These are phyloP conservation scores for Rhodotorula sp. DNA, from an alignment of 1,284 basidiomycete genomes.

Conservation along the genomic window DNA sequence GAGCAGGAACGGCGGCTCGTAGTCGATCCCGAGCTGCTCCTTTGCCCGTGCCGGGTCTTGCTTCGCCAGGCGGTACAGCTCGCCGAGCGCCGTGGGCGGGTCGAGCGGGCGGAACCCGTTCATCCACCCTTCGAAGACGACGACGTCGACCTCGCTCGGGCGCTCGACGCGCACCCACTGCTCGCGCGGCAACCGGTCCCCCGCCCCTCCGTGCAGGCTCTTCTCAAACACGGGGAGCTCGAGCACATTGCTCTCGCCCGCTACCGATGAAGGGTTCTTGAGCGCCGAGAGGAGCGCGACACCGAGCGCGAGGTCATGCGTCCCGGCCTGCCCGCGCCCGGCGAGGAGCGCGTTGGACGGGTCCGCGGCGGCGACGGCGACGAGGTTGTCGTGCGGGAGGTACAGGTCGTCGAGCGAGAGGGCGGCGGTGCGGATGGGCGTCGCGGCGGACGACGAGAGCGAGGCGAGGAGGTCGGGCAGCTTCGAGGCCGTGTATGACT, in stretches of 20 bases:
- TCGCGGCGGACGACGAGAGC: slow-evolving; percentile 27
- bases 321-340: slow-evolving; percentile 83
- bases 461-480: slow-evolving; percentile 55
- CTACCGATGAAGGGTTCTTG: slow-evolving; percentile 46
- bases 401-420: slow-evolving; percentile 87
- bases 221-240: slow-evolving; percentile 84
- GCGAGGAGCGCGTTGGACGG: slow-evolving; percentile 66
- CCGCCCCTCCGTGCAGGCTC: slow-evolving; percentile 71
- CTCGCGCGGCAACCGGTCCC: slow-evolving; percentile 65
- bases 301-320: slow-evolving; percentile 75
- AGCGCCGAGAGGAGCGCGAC: slow-evolving; percentile 59
- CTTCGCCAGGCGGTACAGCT: slow-evolving; percentile 45
- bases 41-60: slow-evolving; percentile 3
- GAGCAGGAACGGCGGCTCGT: slow-evolving; percentile 43
- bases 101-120: slow-evolving; percentile 53
- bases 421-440: slow-evolving; percentile 61
- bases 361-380: slow-evolving; percentile 59
- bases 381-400: slow-evolving; percentile 65
- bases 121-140: slow-evolving; percentile 74
- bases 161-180: slow-evolving; percentile 49
- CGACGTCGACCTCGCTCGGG: slow-evolving; percentile 66
- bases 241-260: slow-evolving; percentile 49
- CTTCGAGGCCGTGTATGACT: slow-evolving; percentile 67
- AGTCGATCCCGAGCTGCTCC: slow-evolving; percentile 24
- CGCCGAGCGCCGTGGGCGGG: slow-evolving; percentile 48